Base-by-base conservation (phyloP, 1,139 yeast genomes). In the Protomyces lactucae-debilis region DNA sequence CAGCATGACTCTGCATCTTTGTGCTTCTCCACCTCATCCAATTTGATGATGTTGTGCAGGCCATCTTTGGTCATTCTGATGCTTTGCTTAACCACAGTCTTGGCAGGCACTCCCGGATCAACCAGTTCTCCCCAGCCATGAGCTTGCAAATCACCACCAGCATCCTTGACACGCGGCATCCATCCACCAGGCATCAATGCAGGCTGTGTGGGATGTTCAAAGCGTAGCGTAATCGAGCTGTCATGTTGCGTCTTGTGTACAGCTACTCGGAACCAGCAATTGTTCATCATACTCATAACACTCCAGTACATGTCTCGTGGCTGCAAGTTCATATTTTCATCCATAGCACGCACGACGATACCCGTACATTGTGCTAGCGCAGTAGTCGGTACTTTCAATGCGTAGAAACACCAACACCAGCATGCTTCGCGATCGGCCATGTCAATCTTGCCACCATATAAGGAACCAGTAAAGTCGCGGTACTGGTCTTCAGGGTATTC, bases 1-100 rank as follows among this genome's bases (percentile, higher is more conserved):
- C 87, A 84, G 68, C 86, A 83, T 67, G 81, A 82, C 45, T 74
- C 76, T 3, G 75, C 77, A 6, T 48, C 54, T 43, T 59, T 59
- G 28, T 73, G 79, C 67, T 80, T 73, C 14, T 82, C 79, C 23
- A 83, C 78, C 68, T 84, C 86, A 56, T 78, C 83, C 37, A 68
- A 70, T 0, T 84, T 76, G 67, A 68, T 65, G n/a, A 53, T 48
- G 1, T 60, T 52, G n/a, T 60, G 64, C 48, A 64, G 64, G 9
- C 67, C 68, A 28, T 65, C 67, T 6, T 60, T 60, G 14, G 65
- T 64, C 71, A 70, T 66, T 48, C 56, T 64, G n/a, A 70, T 57
- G 21, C 64, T 68, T 10, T 57, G 64, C 53, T 45, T 61, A 23
- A 18, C 54, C 40, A 51, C 55, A 10, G 45, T 43, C 23, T 51